Evolutionary conservation across 495 filamentous ascomycete genomes (phyloP).

Genomic region (Hapsidospora chrysogenum): DNA sequence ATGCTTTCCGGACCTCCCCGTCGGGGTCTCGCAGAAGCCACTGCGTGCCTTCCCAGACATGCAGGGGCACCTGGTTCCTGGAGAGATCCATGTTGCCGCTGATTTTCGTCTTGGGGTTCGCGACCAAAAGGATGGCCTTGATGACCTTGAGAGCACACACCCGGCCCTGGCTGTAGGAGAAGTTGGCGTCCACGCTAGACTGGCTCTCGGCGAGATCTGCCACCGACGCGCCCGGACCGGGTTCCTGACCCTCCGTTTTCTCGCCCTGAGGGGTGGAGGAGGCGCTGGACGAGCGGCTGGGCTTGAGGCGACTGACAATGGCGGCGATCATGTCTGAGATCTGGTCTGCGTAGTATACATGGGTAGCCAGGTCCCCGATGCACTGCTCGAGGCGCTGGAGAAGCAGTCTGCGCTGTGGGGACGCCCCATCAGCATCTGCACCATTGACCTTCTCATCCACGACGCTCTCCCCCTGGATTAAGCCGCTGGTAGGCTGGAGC

Average conservation of each 20-base stretch:
- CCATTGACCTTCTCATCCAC: constrained; percentile 13
- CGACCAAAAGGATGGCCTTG: constrained; percentile 62
- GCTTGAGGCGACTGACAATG: constrained; percentile 60
- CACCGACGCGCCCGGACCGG: constrained; percentile 7
- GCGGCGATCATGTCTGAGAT: constrained; percentile 79
- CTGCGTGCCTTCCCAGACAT: constrained; percentile 83
- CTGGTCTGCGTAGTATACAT: constrained; percentile 89
- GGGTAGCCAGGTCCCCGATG: constrained; percentile 74
- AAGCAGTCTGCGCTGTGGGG: constrained; percentile 29
- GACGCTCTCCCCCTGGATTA: constrained; percentile 8
- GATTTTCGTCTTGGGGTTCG: constrained; percentile 45
- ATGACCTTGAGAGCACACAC: constrained; percentile 63
- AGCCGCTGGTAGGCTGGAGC: constrained; percentile 41
- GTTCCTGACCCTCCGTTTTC: constrained; percentile 14
- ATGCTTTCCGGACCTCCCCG: constrained; percentile 60
- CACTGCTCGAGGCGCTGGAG: constrained; percentile 52
- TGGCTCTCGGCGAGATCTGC: constrained; percentile 15
- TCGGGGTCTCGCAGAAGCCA: constrained; percentile 71
- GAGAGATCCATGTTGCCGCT: constrained; percentile 43
- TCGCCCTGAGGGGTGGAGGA: constrained; percentile 19
- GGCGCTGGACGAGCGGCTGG: constrained; percentile 28
- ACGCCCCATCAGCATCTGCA: constrained; percentile 4
- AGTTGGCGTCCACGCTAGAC: constrained; percentile 40
- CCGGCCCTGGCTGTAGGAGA: constrained; percentile 57
- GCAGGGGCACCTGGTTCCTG: constrained; percentile 54